Base-by-base conservation (phyloP, 2,329 filamentous ascomycete genomes). In the Sphaceloma murrayae region DNA sequence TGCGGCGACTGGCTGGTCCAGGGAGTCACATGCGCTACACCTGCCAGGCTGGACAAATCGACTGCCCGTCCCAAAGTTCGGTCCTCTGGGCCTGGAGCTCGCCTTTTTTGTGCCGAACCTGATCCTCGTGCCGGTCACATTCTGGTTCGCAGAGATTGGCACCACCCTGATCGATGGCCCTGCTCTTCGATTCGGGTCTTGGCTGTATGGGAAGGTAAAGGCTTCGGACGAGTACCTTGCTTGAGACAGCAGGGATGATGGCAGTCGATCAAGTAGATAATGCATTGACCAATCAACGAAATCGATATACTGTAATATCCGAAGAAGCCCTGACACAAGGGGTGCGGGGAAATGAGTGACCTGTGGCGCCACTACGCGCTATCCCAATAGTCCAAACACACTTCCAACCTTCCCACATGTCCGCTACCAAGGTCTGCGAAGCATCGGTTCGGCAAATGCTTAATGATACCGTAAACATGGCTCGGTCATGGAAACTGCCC, bases 81-180 rank as follows among this genome's bases (percentile, higher is more conserved):
- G 78, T 0, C 75, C 77, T 0, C 55, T 77, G 44, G 80, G 78
- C 0, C 54, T 84, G 21, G 77, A 82, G 58, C 24, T 78, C 26
- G 68, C 69, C 1, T 80, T 80, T 52, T 58, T 81, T 16, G 45
- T 72, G 2, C 71, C 77, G 1, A 76, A 84, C 30, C 21, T 82
- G 5, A 60, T 82, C 21, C 56, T 81, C 3, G 51, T 80, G 40
- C 78, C 78, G 1, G 43, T 77, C 14, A 81, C 76, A 0, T 60
- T 80, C 2, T 77, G 70, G 64, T 47, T 72, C 16, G 74, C 77
- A 2, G 75, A 79, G 43, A 46, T 78, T 5, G 67, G 69, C 1
- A 80, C 75, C 1, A 67, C 65, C 34, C 52, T 65, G 13, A 61
- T 81, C 11, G 78, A 82, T 50, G 72, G 78, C 50, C 77, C 77